Base-by-base conservation (phyloP, 768 basidiomycete species). In the Mycena crocata region DNA sequence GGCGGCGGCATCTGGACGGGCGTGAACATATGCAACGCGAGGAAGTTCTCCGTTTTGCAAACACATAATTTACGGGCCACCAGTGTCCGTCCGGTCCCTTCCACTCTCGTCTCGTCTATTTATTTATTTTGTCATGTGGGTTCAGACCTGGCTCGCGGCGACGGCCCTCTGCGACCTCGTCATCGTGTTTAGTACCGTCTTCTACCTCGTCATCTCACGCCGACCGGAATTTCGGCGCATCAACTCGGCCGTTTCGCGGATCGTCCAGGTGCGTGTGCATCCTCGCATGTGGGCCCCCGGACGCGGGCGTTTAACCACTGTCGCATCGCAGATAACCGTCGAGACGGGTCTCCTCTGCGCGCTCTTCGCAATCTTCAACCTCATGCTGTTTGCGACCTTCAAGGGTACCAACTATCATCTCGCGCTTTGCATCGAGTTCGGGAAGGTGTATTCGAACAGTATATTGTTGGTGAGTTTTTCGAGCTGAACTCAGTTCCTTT, bases 391-490 rank as follows among this genome's bases (percentile, higher is more conserved):
- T 42, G 63, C 68, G 9, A 65, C 15, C 9, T 69, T 48, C 56
- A 57, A 66, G 5, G 62, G 61, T 2, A 68, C 67, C 49, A 72
- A 66, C 23, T 73, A 69, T 44, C 72, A 71, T 31, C 66, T 76
- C 0, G 67, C 57, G 15, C 24, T 52, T 5, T 68, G 67, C 37
- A 68, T 68, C 57, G 71, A 44, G 62, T 37, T 73, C 13, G 67
- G 69, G 9, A 76, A 76, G 37, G 64, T 76, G 17, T 76, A 76
- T 63, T 71, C 71, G 17, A 74, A 73, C 32, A 24, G 44, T 45
- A 59, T 71, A 32, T 17, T 61, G 35, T n/a, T 50, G 26, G 63
- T 64, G 5, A 26, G 55, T 9, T 42, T 34, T 9, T 39, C 28
- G 12, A 26, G 15, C 13, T 31, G 46, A 44, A n/a, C 3, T 55